Evolutionary conservation across 441 rosid genomes (phyloP).

Genomic region (Corymbia calophylla): DNA sequence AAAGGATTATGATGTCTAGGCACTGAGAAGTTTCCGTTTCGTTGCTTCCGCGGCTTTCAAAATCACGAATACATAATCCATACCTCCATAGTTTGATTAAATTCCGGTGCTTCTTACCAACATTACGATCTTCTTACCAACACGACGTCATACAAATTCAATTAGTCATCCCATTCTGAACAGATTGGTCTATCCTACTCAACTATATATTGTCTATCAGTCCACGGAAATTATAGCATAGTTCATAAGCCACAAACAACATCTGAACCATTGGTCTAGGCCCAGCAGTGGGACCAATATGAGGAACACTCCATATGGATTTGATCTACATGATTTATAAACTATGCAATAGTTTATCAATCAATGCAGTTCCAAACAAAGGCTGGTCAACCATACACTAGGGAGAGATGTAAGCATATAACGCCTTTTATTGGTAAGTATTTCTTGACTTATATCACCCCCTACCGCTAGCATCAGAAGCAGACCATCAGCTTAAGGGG

Average conservation of each 20-base stretch:
- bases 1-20: neutral
- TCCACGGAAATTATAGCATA: neutral
- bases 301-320: neutral
- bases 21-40: neutral
- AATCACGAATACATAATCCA: neutral
- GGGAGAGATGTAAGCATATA: neutral
- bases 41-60: neutral
- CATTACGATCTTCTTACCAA: neutral
- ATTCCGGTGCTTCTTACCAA: neutral
- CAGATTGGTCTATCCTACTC: neutral
- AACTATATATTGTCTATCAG: neutral
- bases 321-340: neutral
- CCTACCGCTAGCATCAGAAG: neutral
- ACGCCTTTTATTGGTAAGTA: neutral
- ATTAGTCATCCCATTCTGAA: neutral
- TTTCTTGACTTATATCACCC: neutral
- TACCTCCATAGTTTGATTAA: neutral
- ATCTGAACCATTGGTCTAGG: neutral
- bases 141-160: neutral
- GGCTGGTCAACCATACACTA: neutral
- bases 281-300: neutral
- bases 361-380: neutral
- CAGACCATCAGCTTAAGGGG: neutral
- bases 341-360: neutral
- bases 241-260: neutral